A percentile compares a stretch with the other conserved stretches of the same genome.
Evolutionary conservation across 306 rosid genomes (phyloP).

Genomic region (Datisca glomerata): DNA sequence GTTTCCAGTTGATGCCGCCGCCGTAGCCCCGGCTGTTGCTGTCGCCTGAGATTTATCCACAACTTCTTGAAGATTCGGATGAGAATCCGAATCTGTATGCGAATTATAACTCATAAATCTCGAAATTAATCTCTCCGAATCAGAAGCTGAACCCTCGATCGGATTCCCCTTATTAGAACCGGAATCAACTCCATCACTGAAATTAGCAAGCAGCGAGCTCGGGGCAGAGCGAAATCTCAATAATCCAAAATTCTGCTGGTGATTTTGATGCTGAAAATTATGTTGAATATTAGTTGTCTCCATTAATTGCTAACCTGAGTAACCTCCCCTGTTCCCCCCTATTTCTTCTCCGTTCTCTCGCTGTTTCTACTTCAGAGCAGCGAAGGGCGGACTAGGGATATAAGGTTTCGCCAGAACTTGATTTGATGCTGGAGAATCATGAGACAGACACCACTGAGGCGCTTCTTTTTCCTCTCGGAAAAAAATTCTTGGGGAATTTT

Average conservation of each 20-base stretch:
- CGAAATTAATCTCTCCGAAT: constrained; percentile 9
- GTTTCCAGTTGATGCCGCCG: constrained; percentile 11
- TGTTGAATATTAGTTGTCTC: constrained; percentile 38
- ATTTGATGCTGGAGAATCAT: constrained; percentile 18
- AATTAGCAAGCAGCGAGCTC: constrained; percentile 29
- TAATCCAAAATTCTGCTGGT: constrained; percentile 45
- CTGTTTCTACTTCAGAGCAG: neutral
- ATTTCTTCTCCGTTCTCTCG: neutral
- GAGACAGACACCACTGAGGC: constrained; percentile 4
- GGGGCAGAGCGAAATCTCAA: constrained; percentile 73
- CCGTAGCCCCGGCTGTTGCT: constrained; percentile 3
- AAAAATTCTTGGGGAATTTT: constrained; percentile 30
- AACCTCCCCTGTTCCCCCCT: neutral
- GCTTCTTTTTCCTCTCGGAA: neutral
- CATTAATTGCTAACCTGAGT: constrained; percentile 21
- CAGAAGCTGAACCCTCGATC: neutral
- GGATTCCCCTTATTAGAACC: constrained; percentile 10
- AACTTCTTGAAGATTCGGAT: constrained; percentile 21
- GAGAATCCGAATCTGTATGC: constrained; percentile 18
- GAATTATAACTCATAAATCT: constrained; percentile 23
- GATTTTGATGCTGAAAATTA: constrained; percentile 28
- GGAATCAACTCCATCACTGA: constrained; percentile 13
- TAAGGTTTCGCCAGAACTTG: no score
- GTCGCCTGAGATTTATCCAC: constrained; percentile 22
- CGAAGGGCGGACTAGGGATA: neutral